Evolutionary conservation across 2,329 filamentous ascomycete genomes (phyloP), one percentile per base, ranked within the genome.

Genomic region (Fusarium oxysporum): DNA sequence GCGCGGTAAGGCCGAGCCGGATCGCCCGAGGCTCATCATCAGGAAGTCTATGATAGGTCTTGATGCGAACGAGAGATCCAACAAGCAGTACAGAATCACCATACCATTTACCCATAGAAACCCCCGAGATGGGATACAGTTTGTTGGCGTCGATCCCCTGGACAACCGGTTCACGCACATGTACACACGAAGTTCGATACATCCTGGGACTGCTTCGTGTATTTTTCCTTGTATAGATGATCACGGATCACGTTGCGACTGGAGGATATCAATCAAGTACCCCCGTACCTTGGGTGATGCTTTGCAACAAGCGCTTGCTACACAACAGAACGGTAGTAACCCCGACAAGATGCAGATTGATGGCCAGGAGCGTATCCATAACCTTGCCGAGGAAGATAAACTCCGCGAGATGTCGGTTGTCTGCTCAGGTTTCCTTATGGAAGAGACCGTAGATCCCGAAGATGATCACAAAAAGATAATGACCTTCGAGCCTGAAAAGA

Each of bases 191-290:
- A 95, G 96, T 78, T 93, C 92, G 5, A 85, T 92, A 45, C 92
- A 93, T 69, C 90, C 94, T 0, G 95, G 95, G 35, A 92, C 91
- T 23, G 92, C 94, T 2, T 96, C 92, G 51, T 95, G 92, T 75
- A 90, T 98, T 32, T 99, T 99, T 77, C 96, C 96, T 1, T 98
- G 96, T 80, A 88, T 98, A 58, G 96, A 99, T 80, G 93, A 97
- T 79, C 90, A 92, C 30, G 91, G 91, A 38, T 92, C 93, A 64
- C 89, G 94, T 62, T 96, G 92, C 78, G 91, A 92, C 16, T 99
- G 96, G 93, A 94, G 95, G 64, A 88, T 99, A 55, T 93, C 93
- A 4, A 92, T 99, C 78, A 94, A 92, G 65, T 96, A 92, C 75
- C 94, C 96, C 16, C 90, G 92, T 56, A 97, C 95, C 0, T 85